Conservation (phyloP, 176 grass and related monocot genomes). For the Zea luxurians region DNA sequence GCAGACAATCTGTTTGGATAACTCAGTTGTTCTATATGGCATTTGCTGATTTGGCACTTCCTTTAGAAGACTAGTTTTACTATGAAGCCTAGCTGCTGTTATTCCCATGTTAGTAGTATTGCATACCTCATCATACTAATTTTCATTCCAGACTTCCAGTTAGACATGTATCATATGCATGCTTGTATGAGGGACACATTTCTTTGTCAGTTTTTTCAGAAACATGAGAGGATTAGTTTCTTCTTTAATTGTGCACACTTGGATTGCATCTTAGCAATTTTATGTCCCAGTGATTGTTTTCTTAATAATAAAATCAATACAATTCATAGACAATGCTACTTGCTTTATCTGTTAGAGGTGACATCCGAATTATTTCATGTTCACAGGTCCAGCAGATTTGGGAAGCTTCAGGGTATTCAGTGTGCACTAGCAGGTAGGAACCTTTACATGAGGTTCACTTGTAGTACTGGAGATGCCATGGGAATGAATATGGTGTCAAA, state of each 20-base stretch:
- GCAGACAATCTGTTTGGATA: background rate
- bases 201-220: background rate
- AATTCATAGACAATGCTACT: background rate
- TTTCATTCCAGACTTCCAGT: constrained; percentile 1
- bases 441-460: constrained; percentile 69
- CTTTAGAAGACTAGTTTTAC: constrained; percentile 20
- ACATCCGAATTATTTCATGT: constrained; percentile 19
- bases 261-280: background rate
- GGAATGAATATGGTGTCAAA: constrained; percentile 94
- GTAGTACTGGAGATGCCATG: constrained; percentile 88
- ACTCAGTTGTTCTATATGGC: background rate
- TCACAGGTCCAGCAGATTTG: constrained; percentile 80
- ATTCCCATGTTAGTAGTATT: constrained; percentile 3
- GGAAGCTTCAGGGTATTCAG: constrained; percentile 58
- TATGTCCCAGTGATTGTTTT: background rate
- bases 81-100: constrained; percentile 9
- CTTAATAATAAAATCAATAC: background rate
- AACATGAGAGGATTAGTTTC: background rate
- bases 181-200: background rate
- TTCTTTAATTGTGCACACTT: background rate
- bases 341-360: constrained; percentile 20
- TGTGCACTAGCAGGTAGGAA: constrained; percentile 84
- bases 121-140: background rate
- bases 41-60: constrained; percentile 11
- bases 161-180: constrained; percentile 5